Conservation (phyloP, 1,139 yeast species). For the Yamadazyma triangularis region DNA sequence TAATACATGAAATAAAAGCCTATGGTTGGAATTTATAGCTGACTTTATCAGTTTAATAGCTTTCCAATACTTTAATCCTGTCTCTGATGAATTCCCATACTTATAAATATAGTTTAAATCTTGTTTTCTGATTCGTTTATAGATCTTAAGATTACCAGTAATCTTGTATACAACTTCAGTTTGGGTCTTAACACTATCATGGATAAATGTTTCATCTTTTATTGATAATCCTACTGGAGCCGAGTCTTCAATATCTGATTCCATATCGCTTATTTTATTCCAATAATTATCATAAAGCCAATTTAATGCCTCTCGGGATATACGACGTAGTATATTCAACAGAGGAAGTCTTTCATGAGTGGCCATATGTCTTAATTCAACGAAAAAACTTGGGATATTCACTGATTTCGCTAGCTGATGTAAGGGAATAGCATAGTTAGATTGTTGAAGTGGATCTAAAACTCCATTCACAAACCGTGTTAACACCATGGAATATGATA, state of each 20-base stretch:
- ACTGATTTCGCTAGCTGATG: constrained; percentile 67
- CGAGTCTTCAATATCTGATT: constrained; percentile 21
- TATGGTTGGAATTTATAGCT: constrained; percentile 4
- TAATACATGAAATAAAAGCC: constrained; percentile 13
- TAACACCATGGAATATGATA: constrained; percentile 71
- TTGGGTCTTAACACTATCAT: constrained; percentile 3
- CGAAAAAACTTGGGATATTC: constrained; percentile 76
- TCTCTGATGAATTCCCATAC: constrained; percentile 34
- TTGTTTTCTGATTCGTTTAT: constrained; percentile 41
- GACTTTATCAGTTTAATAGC: constrained; percentile 20
- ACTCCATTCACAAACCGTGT: constrained; percentile 89
- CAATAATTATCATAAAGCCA: constrained; percentile 83
- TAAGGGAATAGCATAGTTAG: constrained; percentile 74
- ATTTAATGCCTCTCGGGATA: constrained; percentile 54
- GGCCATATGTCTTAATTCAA: constrained; percentile 85
- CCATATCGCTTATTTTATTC: constrained; percentile 37
- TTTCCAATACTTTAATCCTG: constrained; percentile 38
- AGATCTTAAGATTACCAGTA: constrained; percentile 20
- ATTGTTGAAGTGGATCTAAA: constrained; percentile 81
- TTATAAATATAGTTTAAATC: constrained; percentile 35
- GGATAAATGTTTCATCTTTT: constrained; percentile 5
- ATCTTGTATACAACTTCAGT: constrained; percentile 4
- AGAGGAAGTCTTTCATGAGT: constrained; percentile 87
- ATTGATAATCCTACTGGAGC: constrained; percentile 18
- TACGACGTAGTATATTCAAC: constrained; percentile 56